Conservation (phyloP, 306 rosid species). For the Rubus parviflorus region DNA sequence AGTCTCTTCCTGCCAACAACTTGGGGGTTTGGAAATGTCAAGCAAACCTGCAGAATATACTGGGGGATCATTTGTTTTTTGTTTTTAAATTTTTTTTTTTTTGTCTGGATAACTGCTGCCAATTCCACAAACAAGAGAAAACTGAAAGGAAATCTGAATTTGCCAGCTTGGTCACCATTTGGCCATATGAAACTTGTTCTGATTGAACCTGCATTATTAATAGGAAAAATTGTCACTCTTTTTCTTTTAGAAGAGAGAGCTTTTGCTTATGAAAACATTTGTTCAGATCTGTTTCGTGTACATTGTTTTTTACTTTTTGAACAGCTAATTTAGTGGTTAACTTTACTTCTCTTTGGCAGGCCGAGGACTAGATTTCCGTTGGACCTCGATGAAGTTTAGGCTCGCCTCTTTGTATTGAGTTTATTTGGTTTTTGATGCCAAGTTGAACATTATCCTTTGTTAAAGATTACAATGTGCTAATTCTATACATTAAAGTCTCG, state of each 20-base stretch:
- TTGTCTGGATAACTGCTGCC: background rate
- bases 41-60: background rate
- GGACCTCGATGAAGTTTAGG: background rate
- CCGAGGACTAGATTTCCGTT: slow-evolving; percentile 4
- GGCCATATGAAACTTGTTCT: background rate
- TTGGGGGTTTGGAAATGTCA: background rate
- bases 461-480: background rate
- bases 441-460: background rate
- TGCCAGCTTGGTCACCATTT: background rate
- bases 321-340: background rate
- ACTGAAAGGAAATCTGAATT: background rate
- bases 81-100: too few species aligned
- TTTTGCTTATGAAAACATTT: background rate
- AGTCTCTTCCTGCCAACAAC: background rate
- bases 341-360: slow-evolving; percentile 1
- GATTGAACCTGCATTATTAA: background rate
- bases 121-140: background rate
- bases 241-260: background rate
- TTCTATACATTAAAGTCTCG: background rate
- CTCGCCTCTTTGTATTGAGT: background rate
- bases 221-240: too few species aligned
- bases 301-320: background rate
- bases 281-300: background rate
- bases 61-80: too few species aligned
- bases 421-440: background rate